These are phyloP conservation scores for Mallotus repandus DNA, from an alignment of 441 rosid genomes.

Conservation along the genomic window DNA sequence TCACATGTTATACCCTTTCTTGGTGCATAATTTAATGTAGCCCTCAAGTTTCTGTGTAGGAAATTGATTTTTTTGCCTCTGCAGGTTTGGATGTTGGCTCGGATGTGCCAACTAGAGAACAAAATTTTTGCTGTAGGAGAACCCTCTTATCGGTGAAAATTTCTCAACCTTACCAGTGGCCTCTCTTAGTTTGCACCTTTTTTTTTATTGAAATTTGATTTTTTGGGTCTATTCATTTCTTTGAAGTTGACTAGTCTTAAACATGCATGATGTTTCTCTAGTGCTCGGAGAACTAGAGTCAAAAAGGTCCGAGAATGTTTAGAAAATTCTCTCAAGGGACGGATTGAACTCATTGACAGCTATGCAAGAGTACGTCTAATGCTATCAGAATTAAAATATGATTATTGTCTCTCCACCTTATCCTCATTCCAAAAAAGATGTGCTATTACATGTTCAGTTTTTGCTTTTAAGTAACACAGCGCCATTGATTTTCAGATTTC, in stretches of 20 bases:
- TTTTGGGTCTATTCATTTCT: neutral
- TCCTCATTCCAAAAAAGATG: neutral
- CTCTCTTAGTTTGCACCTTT: slow-evolving; percentile 10
- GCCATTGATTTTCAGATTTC: slow-evolving; percentile 54
- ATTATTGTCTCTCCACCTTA: neutral
- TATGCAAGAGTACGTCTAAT: slow-evolving; percentile 71
- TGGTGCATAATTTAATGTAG: neutral
- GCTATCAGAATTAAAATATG: neutral
- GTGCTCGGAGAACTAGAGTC: slow-evolving; percentile 76
- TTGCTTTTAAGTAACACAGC: slow-evolving; percentile 6
- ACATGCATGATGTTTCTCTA: slow-evolving; percentile 27
- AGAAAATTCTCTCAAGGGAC: slow-evolving; percentile 71
- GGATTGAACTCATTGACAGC: slow-evolving; percentile 86
- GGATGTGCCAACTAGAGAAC: slow-evolving; percentile 97
- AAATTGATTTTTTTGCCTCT: neutral
- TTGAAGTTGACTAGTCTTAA: slow-evolving; percentile 4
- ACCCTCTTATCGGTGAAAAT: slow-evolving; percentile 81
- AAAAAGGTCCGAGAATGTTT: slow-evolving; percentile 79
- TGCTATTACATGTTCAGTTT: neutral
- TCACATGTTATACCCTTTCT: neutral
- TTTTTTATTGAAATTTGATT: slow-evolving; percentile 1
- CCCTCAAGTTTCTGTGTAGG: no score
- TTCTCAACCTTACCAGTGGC: slow-evolving; percentile 23
- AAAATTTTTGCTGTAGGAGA: slow-evolving; percentile 93
- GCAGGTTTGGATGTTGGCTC: slow-evolving; percentile 95